Evolutionary conservation across 1,284 basidiomycete genomes (phyloP), one percentile per base, ranked within the genome.

Genomic region (Bjerkandera adusta): DNA sequence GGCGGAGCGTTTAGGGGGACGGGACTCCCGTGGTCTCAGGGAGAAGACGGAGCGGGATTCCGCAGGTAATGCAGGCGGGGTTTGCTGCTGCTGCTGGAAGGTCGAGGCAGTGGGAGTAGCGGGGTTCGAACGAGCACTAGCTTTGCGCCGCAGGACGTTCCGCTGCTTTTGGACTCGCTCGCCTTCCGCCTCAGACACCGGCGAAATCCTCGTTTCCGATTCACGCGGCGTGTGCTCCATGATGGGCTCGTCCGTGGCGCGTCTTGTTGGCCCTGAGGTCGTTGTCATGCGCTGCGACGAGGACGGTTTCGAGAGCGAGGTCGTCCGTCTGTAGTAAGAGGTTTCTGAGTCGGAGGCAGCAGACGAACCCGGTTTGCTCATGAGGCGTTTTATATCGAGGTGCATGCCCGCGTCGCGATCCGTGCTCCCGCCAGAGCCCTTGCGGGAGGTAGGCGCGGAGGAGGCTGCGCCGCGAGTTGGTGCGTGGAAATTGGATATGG

Each of bases 101-200:
- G n/a, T 55, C 48, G 36, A 56, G 62, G 22, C 63, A 47, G 39
- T 30, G 11, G 58, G 57, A 2, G 63, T 62, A 18, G 52, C 29
- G n/a, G 56, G 57, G 36, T 65, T 68, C 12, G 64, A n/a, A n/a
- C n/a, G n/a, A 4, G 55, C 43, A 42, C 73, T 75, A 0, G 72
- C 66, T 13, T 68, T 67, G 21, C 76, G 69, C 47, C 68, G 64
- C 7, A 81, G 62, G 0, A 79, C 71, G 50, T 77, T 78, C 30
- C 74, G 70, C 10, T 52, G 55, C 44, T 55, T 62, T 47, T 57
- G 55, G 48, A 65, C 62, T 36, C 42, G 27, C 26, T 36, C 41
- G 5, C 25, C 21, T 36, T 47, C 48, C 13, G 27, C 18, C 20
- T 41, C 11, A n/a, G 44, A 6, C 5, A 15, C 40, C 20, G 45